Evolutionary conservation across 2,329 filamentous ascomycete genomes (phyloP).

Genomic region (Fusarium sp.): DNA sequence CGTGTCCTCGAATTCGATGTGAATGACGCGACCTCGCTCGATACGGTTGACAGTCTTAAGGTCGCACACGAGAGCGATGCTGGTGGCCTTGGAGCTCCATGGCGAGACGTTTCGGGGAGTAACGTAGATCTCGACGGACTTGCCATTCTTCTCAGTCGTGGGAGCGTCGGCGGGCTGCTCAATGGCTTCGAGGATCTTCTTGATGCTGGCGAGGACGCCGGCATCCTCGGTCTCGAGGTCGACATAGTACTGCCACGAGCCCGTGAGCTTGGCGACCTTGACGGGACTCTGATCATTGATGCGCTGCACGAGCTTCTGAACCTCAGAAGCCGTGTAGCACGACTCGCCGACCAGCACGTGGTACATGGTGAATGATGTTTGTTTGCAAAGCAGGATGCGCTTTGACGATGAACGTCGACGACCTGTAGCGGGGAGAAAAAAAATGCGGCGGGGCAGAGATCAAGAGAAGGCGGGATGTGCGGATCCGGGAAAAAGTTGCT

Average conservation of each 20-base stretch:
- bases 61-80: slow-evolving; percentile 92
- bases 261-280: slow-evolving; percentile 62
- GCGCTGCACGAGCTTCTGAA: slow-evolving; percentile 58
- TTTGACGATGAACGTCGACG: slow-evolving; percentile 37
- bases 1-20: slow-evolving; percentile 69
- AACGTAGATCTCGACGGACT: slow-evolving; percentile 74
- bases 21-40: slow-evolving; percentile 86
- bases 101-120: slow-evolving; percentile 90
- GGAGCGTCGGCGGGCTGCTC: slow-evolving; percentile 43
- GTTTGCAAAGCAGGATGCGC: slow-evolving; percentile 43
- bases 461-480: slow-evolving; percentile 24
- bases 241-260: slow-evolving; percentile 75
- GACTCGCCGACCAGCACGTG: slow-evolving; percentile 56
- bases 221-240: slow-evolving; percentile 61
- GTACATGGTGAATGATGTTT: slow-evolving; percentile 48
- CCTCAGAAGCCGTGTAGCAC: slow-evolving; percentile 62
- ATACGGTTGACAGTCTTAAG: slow-evolving; percentile 80
- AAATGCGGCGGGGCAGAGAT: slow-evolving; percentile 35
- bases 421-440: slow-evolving; percentile 38
- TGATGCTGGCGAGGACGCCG: slow-evolving; percentile 56
- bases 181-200: slow-evolving; percentile 59
- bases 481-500: slow-evolving; percentile 37
- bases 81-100: slow-evolving; percentile 97
- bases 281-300: slow-evolving; percentile 57
- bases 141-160: slow-evolving; percentile 51